phyloP scores from a whole-genome alignment of 169 alveolate species.

The Hepatocystis sp. region DNA sequence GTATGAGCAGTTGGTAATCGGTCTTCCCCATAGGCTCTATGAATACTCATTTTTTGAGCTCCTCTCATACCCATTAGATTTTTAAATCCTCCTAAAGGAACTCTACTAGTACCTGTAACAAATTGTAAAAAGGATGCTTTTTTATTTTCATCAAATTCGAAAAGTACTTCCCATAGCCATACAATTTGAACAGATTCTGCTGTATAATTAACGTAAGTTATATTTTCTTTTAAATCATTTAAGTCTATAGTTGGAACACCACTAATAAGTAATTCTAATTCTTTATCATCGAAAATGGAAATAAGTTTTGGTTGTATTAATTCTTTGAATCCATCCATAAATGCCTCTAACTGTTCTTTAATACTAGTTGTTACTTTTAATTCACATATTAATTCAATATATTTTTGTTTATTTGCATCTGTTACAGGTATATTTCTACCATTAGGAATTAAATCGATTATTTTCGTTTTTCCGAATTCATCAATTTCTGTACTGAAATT shows the following conservation, averaged over 20 bases:
- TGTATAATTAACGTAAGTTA: constrained; percentile 95
- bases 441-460: constrained; percentile 95
- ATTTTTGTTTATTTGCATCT: constrained; percentile 95
- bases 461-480: constrained; percentile 95
- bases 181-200: constrained; percentile 89
- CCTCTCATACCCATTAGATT: constrained; percentile 99
- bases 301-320: constrained; percentile 96
- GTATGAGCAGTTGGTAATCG: constrained; percentile 99
- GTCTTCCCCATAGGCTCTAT: constrained; percentile 92
- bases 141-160: constrained; percentile 93
- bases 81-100: constrained; percentile 99
- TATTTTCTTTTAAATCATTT: constrained; percentile 95
- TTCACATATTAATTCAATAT: constrained; percentile 95
- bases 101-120: constrained; percentile 91
- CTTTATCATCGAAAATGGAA: constrained; percentile 96
- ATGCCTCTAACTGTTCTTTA: constrained; percentile 95
- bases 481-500: constrained; percentile 94
- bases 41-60: constrained; percentile 96
- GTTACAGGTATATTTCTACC: constrained; percentile 95
- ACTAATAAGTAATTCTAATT: constrained; percentile 95
- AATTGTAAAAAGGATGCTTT: constrained; percentile 94
- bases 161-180: constrained; percentile 96
- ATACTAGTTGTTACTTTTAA: constrained; percentile 96
- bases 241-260: constrained; percentile 99
- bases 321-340: constrained; percentile 98